Evolutionary conservation across 495 filamentous ascomycete genomes (phyloP), one percentile per base, ranked within the genome.

Genomic region (Daldinia bambusicola): DNA sequence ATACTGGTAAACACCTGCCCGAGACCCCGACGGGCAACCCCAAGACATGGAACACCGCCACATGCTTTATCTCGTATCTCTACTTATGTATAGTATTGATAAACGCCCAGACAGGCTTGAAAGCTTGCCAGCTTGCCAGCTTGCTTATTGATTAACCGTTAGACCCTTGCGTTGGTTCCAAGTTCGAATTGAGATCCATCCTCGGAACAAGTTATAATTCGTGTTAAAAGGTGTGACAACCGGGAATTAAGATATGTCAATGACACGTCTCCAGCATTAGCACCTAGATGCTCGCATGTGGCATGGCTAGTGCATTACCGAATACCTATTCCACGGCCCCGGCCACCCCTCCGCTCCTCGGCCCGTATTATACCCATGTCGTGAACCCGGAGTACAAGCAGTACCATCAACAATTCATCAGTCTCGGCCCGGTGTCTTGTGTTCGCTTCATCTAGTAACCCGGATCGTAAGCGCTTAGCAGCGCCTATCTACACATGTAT

Each of bases 281-380:
- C 63, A 59, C 63, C 56, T 26, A 72, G 55, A 51, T 32, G n/a
- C 37, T 31, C 43, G 41, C 55, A 67, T 63, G 34, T 36, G 61
- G 55, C 57, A 57, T 68, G 61, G 61, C 45, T 43, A 66, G 53
- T 59, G 63, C 63, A 71, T 63, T 62, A 30, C 63, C 52, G 59
- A 63, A 59, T 58, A 36, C 22, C 43, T 51, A 43, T 30, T 57
- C 50, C 16, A 45, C 43, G 50, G 14, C 36, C 43, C 52, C 68
- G 68, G 13, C 52, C 38, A 20, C 31, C 41, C 38, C 18, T 52
- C 20, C 20, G 26, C 16, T 59, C 18, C 56, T 71, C 69, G 69
- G 69, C 63, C 69, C 69, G 69, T 45, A 60, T 32, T 51, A 63
- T 57, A 37, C 55, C 62, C 57, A 57, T 66, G 62, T 58, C 51